Conservation (phyloP, 2,329 filamentous ascomycete genomes). For the Cylindrodendrum hubeiense region DNA sequence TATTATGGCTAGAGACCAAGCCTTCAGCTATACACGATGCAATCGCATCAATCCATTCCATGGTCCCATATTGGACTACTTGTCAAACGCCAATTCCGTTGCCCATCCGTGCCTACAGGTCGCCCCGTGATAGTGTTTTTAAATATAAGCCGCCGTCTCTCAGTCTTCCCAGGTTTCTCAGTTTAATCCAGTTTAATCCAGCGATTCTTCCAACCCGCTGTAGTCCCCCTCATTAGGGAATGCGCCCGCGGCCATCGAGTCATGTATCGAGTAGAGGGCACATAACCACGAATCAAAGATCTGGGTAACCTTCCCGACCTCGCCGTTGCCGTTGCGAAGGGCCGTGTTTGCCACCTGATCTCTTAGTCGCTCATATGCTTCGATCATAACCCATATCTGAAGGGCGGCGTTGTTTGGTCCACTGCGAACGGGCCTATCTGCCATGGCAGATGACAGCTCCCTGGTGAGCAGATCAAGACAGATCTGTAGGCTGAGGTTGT, state of each 20-base stretch:
- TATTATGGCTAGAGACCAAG: constrained; percentile 1
- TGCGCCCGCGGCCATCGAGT: constrained; percentile 40
- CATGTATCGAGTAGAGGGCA: constrained; percentile 61
- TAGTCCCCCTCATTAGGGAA: constrained; percentile 46
- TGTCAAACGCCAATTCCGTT: constrained; percentile 13
- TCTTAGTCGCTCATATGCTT: constrained; percentile 67
- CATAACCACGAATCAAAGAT: constrained; percentile 66
- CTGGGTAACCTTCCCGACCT: constrained; percentile 43
- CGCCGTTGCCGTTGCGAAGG: constrained; percentile 47
- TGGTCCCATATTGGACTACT: neutral
- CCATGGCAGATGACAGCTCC: constrained; percentile 60
- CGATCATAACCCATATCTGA: constrained; percentile 70
- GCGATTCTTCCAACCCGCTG: constrained; percentile 42
- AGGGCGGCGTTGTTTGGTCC: constrained; percentile 56
- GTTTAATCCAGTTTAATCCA: constrained; percentile 41
- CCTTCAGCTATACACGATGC: constrained; percentile 5
- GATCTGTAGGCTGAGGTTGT: constrained; percentile 61
- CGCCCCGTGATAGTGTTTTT: constrained; percentile 14
- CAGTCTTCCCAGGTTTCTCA: neutral
- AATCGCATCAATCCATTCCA: neutral
- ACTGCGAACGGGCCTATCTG: constrained; percentile 39
- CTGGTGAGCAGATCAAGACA: constrained; percentile 63
- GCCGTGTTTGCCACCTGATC: constrained; percentile 57
- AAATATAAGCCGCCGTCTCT: neutral
- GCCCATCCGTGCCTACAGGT: constrained; percentile 10